Conservation (phyloP, 305 asterid genomes). For the Nicotiana rustica region DNA sequence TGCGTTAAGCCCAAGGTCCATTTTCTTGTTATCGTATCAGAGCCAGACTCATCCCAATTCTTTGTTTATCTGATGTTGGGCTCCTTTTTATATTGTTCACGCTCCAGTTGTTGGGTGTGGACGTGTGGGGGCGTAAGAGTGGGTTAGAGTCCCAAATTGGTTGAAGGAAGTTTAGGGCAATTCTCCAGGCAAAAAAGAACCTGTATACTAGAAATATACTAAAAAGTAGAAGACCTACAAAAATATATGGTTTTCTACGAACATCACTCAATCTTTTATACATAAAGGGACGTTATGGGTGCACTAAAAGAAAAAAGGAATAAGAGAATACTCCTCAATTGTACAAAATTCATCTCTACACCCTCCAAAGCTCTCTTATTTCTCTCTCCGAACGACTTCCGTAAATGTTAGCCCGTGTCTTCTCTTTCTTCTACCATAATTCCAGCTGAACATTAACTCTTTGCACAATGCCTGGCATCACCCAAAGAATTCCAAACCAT, state of each 20-base stretch:
- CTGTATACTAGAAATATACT: background rate
- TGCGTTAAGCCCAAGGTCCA: too few species aligned
- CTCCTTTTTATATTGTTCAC: too few species aligned
- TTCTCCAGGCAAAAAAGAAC: background rate
- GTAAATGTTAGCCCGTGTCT: background rate
- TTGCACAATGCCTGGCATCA: background rate
- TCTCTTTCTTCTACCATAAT: slow-evolving; percentile 4
- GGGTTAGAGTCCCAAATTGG: too few species aligned
- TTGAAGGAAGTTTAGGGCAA: too few species aligned
- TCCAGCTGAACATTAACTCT: slow-evolving; percentile 4
- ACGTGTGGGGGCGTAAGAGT: too few species aligned
- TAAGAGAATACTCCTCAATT: slow-evolving; percentile 1
- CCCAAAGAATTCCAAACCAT: background rate
- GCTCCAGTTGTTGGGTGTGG: too few species aligned
- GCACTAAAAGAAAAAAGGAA: background rate
- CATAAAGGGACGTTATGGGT: slow-evolving; percentile 10
- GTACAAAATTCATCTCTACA: slow-evolving; percentile 23
- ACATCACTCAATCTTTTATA: background rate
- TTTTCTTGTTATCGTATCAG: too few species aligned
- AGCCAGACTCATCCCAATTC: too few species aligned
- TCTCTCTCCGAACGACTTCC: background rate
- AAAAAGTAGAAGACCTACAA: background rate
- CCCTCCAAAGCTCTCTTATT: background rate
- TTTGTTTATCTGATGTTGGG: too few species aligned
- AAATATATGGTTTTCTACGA: background rate